phyloP scores from a whole-genome alignment of 768 basidiomycete genomes.

The Suillus cothurnatus region DNA sequence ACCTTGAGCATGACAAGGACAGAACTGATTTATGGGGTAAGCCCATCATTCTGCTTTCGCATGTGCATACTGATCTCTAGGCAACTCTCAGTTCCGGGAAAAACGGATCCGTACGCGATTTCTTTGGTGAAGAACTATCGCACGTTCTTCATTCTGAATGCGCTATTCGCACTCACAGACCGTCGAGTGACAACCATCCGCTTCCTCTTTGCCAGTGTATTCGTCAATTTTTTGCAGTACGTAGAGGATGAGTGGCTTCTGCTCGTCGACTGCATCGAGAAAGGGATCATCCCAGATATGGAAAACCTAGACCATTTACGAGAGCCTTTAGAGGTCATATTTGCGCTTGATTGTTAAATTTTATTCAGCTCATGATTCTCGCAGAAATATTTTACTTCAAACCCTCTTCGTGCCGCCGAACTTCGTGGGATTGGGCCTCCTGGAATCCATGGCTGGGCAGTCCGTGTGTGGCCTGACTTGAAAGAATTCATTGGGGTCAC shows the following conservation, averaged over 20 bases:
- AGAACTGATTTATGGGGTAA: background rate
- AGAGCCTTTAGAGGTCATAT: slow-evolving; percentile 7
- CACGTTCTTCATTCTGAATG: slow-evolving; percentile 14
- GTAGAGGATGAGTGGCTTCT: slow-evolving; percentile 13
- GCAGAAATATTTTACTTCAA: slow-evolving; percentile 8
- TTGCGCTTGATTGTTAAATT: background rate
- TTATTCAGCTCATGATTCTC: background rate
- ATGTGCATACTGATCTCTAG: background rate
- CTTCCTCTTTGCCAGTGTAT: slow-evolving; percentile 1
- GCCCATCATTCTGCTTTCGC: background rate
- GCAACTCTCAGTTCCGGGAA: slow-evolving; percentile 14
- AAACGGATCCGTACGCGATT: slow-evolving; percentile 24
- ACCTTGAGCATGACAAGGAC: background rate
- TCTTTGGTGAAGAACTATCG: slow-evolving; percentile 19
- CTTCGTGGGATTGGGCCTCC: slow-evolving; percentile 8
- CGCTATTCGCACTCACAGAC: slow-evolving; percentile 12
- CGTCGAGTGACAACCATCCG: slow-evolving; percentile 4
- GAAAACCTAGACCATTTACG: slow-evolving; percentile 5
- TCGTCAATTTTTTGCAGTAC: slow-evolving; percentile 9
- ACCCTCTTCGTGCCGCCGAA: slow-evolving; percentile 11
- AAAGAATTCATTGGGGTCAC: slow-evolving; percentile 3
- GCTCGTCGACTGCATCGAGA: slow-evolving; percentile 9
- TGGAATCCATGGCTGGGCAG: slow-evolving; percentile 4
- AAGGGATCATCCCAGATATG: slow-evolving; percentile 11
- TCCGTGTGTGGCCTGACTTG: slow-evolving; percentile 11